phyloP scores from a whole-genome alignment of 164 flowering plant species.

The Vitis vinifera region ASM3070453v1 NC_081820.1:27304501-27305000 shows the following conservation, averaged over 20 bases:
- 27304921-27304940: constrained; percentile 9
- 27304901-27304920: constrained; percentile 12
- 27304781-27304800: constrained; percentile 3
- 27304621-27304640: constrained; percentile 9
- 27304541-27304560: constrained; percentile 1
- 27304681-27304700: constrained; percentile 8
- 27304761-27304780: not conserved
- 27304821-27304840: constrained; percentile 2
- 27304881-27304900: not conserved
- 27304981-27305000: not conserved
- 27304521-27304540: constrained; percentile 13
- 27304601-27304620: not conserved
- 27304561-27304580: not conserved
- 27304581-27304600: constrained; percentile 2
- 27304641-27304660: constrained; percentile 7
- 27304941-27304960: not conserved
- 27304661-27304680: not conserved
- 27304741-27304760: not conserved
- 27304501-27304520: not conserved
- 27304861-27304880: constrained; percentile 10
- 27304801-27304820: constrained; percentile 5
- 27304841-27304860: constrained; percentile 17
- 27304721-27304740: constrained; percentile 11
- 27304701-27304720: constrained; percentile 19
- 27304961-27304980: not conserved